Evolutionary conservation across 768 basidiomycete genomes (phyloP).

Genomic region (Hygrocybe punicea): DNA sequence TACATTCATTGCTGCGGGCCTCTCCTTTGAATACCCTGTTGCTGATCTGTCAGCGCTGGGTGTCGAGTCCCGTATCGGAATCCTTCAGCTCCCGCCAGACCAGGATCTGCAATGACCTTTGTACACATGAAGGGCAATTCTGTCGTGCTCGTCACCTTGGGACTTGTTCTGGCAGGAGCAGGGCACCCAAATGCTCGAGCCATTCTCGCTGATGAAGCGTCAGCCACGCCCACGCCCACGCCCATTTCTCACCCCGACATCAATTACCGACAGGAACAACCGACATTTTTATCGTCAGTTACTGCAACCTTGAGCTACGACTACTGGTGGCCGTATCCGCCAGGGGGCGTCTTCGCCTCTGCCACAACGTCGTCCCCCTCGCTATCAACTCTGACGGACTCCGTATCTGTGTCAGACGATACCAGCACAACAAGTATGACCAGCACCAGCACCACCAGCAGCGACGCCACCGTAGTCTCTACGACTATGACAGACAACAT

Average conservation of each 20-base stretch:
- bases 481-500: slow-evolving; percentile 4
- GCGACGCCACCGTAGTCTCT: not conserved
- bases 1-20: slow-evolving; percentile 76
- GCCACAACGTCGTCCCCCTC: slow-evolving; percentile 7
- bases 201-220: not conserved
- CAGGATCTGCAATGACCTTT: slow-evolving; percentile 25
- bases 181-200: not conserved
- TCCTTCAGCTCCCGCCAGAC: slow-evolving; percentile 46
- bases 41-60: slow-evolving; percentile 61
- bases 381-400: not conserved
- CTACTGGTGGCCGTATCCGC: slow-evolving; percentile 41
- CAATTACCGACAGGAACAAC: slow-evolving; percentile 7
- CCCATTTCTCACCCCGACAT: not conserved
- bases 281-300: slow-evolving; percentile 4
- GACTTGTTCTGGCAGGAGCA: not conserved
- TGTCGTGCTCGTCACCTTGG: slow-evolving; percentile 9
- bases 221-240: not conserved
- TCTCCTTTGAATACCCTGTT: slow-evolving; percentile 58
- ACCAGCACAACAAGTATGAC: not conserved
- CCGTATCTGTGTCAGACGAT: not conserved
- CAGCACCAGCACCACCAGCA: not conserved
- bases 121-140: slow-evolving; percentile 1
- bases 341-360: slow-evolving; percentile 21
- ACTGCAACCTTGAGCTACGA: slow-evolving; percentile 27
- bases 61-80: slow-evolving; percentile 54